A percentile compares a stretch with the other conserved stretches of the same genome.
phyloP scores from a whole-genome alignment of 1,139 yeast genomes.

The Yamadazyma triangularis region DNA sequence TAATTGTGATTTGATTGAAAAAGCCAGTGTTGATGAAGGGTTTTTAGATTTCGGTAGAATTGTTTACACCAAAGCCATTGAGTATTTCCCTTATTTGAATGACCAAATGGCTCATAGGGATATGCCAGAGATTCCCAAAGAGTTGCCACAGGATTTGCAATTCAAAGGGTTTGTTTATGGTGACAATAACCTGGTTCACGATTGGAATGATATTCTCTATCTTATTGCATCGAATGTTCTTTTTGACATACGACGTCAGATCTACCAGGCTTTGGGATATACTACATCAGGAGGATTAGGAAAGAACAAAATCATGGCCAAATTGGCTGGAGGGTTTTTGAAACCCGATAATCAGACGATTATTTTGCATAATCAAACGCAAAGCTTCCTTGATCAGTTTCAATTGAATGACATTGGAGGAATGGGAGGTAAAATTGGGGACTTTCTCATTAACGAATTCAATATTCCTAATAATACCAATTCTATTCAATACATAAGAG shows the following conservation, averaged over 20 bases:
- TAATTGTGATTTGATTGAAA: slow-evolving; percentile 68
- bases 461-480: slow-evolving; percentile 36
- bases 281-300: slow-evolving; percentile 91
- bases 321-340: slow-evolving; percentile 79
- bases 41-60: slow-evolving; percentile 72
- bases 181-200: slow-evolving; percentile 24
- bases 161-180: slow-evolving; percentile 26
- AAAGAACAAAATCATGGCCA: slow-evolving; percentile 71
- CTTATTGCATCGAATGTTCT: slow-evolving; percentile 63
- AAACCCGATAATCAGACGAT: slow-evolving; percentile 89
- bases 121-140: slow-evolving; percentile 51
- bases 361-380: slow-evolving; percentile 46
- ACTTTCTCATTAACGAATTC: slow-evolving; percentile 43
- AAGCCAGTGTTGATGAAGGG: slow-evolving; percentile 95
- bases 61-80: slow-evolving; percentile 20
- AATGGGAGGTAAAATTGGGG: slow-evolving; percentile 87
- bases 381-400: slow-evolving; percentile 54
- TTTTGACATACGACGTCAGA: slow-evolving; percentile 46
- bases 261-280: slow-evolving; percentile 59
- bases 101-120: slow-evolving; percentile 17
- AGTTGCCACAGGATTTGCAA: slow-evolving; percentile 17
- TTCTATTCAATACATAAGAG: slow-evolving; percentile 40
- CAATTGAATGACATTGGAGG: slow-evolving; percentile 79
- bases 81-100: slow-evolving; percentile 24
- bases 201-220: slow-evolving; percentile 84